Conservation (phyloP, 345 rosid species). For the Excoecaria cochinchinensis region DNA sequence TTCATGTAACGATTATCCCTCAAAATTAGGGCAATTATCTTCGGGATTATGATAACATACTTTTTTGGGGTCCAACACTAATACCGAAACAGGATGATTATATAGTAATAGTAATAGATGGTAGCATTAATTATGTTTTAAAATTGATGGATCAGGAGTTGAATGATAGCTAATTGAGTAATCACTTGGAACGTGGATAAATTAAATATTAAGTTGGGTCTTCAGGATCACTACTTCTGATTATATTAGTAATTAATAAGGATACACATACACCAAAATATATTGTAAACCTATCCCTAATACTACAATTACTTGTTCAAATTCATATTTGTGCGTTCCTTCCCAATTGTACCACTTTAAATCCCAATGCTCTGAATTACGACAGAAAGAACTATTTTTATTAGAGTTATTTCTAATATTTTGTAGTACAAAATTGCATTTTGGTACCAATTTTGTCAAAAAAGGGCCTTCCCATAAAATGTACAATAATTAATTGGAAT, state of each 20-base stretch:
- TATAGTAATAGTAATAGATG: background rate
- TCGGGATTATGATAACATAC: slow-evolving; percentile 18
- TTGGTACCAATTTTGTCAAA: no score
- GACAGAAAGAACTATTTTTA: no score
- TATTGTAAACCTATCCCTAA: background rate
- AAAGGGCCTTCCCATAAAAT: no score
- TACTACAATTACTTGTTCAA: no score
- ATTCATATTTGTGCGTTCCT: no score
- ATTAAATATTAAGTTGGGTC: background rate
- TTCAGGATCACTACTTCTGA: background rate
- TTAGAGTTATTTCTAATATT: no score
- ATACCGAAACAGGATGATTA: slow-evolving; percentile 23
- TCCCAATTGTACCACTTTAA: no score
- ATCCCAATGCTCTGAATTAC: no score
- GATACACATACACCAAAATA: background rate
- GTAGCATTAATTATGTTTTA: background rate
- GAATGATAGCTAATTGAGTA: background rate
- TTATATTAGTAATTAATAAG: no score
- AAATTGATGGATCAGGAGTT: background rate
- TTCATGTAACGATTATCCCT: slow-evolving; percentile 21
- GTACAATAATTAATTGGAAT: no score
- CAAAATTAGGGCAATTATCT: slow-evolving; percentile 31
- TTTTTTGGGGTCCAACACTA: slow-evolving; percentile 20
- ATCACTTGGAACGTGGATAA: background rate
- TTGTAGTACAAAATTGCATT: no score